Evolutionary conservation across 805 yeast species (phyloP), one percentile per base, ranked within the genome.

Genomic region (Saccharomycopsis fodiens): DNA sequence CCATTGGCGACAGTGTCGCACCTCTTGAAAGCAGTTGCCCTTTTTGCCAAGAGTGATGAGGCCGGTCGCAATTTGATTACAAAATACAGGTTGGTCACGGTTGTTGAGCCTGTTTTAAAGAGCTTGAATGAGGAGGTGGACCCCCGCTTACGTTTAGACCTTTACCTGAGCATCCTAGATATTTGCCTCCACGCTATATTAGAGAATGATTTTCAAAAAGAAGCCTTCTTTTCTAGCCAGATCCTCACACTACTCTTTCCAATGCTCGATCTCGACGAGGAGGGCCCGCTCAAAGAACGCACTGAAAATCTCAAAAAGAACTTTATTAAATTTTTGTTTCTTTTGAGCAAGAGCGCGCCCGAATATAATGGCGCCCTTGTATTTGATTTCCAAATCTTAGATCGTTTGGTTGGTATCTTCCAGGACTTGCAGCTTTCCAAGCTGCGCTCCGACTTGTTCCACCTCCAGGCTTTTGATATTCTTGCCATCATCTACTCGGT

Each of bases 401-500:
- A 32, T 10, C 29, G 27, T 29, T 23, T 47, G 7, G 17, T 39
- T 8, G 32, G 32, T 15, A 15, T 43, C 8, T n/a, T 42, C 16
- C 23, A 29, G 15, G 30, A 25, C 34, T 17, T 13, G 20, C 25
- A 39, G 13, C 16, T 13, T 4, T 8, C 6, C 27, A 15, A 16
- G 13, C 40, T 17, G 20, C 36, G 36, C 8, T 32, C 36, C 5
- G 36, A 32, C 15, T 21, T 35, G 35, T 34, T 29, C 29, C 42
- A 34, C 23, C 16, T 32, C 20, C 35, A 36, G 22, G 31, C 41
- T 8, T 48, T 48, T 48, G 52, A 48, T 36, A 41, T 48, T n/a
- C 31, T 48, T 3, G 46, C 52, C 13, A 45, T 48, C 15, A 46
- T 48, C 10, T 48, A 48, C 19, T 46, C 50, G 6, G 36, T 46